Evolutionary conservation across 2,329 filamentous ascomycete genomes (phyloP).

Genomic region (Xylaria multiplex): DNA sequence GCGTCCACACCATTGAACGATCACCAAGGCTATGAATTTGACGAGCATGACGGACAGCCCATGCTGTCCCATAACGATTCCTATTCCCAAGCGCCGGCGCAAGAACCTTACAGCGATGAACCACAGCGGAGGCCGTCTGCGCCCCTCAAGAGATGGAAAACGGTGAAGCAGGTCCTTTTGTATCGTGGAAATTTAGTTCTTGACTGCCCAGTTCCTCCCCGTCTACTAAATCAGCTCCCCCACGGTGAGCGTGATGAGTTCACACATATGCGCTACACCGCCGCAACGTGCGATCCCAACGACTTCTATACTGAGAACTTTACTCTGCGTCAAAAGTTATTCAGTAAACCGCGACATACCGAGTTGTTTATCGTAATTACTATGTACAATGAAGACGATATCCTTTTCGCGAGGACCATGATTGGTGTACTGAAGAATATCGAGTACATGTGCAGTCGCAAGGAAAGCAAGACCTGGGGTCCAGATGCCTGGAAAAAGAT

Average conservation of each 20-base stretch:
- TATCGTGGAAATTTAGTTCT: conserved; percentile 97
- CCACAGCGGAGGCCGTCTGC: conserved; percentile 57
- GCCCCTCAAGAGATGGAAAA: conserved; percentile 91
- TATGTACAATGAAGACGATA: conserved; percentile 99
- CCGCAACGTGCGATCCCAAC: conserved; percentile 97
- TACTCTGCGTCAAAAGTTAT: conserved; percentile 91
- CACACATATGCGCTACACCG: conserved; percentile 96
- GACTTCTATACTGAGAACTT: conserved; percentile 91
- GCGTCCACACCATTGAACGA: conserved; percentile 67
- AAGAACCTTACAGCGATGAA: conserved; percentile 59
- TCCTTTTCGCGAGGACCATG: conserved; percentile 97
- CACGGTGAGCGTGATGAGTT: conserved; percentile 94
- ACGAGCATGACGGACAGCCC: conserved; percentile 77
- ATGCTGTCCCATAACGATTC: conserved; percentile 75
- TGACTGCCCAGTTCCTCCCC: conserved; percentile 93
- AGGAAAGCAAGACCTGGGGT: conserved; percentile 94
- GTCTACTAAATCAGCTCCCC: conserved; percentile 84
- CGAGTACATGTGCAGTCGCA: conserved; percentile 91
- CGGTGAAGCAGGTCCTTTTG: conserved; percentile 96
- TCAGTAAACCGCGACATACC: conserved; percentile 83
- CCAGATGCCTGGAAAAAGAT: conserved; percentile 99
- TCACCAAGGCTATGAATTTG: conserved; percentile 72
- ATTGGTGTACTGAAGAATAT: conserved; percentile 99
- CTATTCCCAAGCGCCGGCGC: conserved; percentile 50
- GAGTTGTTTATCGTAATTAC: conserved; percentile 97